Percentiles rank a stretch among this genome's conserved stretches.
These are phyloP conservation scores for Pichia rugopelliculosa DNA, from an alignment of 805 yeast genomes.

Conservation along the genomic window DNA sequence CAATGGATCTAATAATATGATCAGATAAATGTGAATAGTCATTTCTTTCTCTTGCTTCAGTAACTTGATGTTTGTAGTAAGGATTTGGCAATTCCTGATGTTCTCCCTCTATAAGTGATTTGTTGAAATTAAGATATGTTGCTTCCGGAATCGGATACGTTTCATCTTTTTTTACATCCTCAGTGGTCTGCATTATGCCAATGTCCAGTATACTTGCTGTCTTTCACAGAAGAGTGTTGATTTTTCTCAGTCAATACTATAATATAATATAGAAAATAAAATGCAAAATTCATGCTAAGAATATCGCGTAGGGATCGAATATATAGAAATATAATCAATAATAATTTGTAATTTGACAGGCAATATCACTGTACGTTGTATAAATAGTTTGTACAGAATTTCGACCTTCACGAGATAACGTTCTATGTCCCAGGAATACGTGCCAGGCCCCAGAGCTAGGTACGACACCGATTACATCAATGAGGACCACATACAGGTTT, in stretches of 20 bases:
- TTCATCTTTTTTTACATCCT: not conserved
- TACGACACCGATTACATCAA: conserved; percentile 21
- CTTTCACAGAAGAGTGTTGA: not conserved
- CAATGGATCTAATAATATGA: conserved; percentile 11
- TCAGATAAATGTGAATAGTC: conserved; percentile 17
- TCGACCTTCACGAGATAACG: not conserved
- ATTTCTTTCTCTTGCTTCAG: not conserved
- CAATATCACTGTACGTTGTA: no score
- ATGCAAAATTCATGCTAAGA: no score
- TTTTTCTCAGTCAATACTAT: no score
- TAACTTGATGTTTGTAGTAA: conserved; percentile 5
- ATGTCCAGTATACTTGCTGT: no score
- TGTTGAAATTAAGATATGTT: conserved; percentile 7
- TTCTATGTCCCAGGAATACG: not conserved
- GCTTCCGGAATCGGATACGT: not conserved
- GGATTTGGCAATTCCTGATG: conserved; percentile 12
- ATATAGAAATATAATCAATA: no score
- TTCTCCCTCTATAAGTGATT: conserved; percentile 9
- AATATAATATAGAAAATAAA: no score
- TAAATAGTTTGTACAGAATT: no score
- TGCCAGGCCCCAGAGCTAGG: conserved; percentile 12
- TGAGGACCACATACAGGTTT: conserved; percentile 29
- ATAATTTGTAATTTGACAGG: no score
- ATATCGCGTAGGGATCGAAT: not conserved
- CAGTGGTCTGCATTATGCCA: not conserved